phyloP scores from a whole-genome alignment of 768 basidiomycete species.

The Suillus plorans region DNA sequence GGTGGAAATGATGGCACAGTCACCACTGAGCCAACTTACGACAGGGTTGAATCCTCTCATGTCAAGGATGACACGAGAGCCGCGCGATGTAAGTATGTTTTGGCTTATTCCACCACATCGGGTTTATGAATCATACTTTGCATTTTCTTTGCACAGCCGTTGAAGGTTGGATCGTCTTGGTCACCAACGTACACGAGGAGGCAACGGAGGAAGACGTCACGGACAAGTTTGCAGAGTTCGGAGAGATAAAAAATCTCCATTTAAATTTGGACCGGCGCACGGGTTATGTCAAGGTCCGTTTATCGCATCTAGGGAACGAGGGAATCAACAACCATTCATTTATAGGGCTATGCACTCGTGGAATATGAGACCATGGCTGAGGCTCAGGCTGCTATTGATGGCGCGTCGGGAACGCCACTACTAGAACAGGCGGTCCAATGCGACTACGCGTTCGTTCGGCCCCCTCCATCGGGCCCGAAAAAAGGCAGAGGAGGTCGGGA shows the following conservation, averaged over 20 bases:
- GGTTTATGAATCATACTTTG: constrained; percentile 1
- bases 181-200: constrained; percentile 96
- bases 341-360: constrained; percentile 95
- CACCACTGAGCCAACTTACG: constrained; percentile 70
- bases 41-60: constrained; percentile 73
- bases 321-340: constrained; percentile 7
- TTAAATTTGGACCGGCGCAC: constrained; percentile 96
- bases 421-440: constrained; percentile 87
- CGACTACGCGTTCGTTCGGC: constrained; percentile 91
- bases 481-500: constrained; percentile 69
- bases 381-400: constrained; percentile 91
- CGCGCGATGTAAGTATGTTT: constrained; percentile 69
- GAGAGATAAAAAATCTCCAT: constrained; percentile 97
- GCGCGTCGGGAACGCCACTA: constrained; percentile 77
- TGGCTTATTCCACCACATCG: constrained; percentile 4
- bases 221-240: constrained; percentile 95
- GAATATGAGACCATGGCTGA: constrained; percentile 97
- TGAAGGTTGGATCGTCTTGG: constrained; percentile 98
- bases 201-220: constrained; percentile 96
- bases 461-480: constrained; percentile 78
- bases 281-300: constrained; percentile 92
- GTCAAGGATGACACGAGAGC: constrained; percentile 75
- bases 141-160: constrained; percentile 63
- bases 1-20: constrained; percentile 64
- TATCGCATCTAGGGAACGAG: not conserved